These are phyloP conservation scores for Funneliformis geosporum DNA, from an alignment of 192 early-diverging fungal species.

Conservation along the genomic window DNA sequence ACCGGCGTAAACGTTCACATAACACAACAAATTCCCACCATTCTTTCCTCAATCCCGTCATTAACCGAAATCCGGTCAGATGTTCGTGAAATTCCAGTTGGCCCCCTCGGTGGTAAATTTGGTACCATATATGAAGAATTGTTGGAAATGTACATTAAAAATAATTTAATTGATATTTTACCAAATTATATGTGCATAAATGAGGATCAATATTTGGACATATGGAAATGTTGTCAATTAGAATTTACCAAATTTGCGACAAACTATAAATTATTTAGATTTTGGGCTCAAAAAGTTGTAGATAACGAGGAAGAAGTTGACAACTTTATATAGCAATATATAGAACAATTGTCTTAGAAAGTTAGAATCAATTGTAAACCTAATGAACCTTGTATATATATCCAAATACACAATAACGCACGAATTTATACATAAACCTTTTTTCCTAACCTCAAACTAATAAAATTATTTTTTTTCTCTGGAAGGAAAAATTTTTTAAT, in stretches of 20 bases:
- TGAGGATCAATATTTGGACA: neutral
- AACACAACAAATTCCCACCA: neutral
- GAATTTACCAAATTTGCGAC: neutral
- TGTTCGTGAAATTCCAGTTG: neutral
- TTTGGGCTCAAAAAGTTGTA: neutral
- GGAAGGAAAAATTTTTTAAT: too few species aligned
- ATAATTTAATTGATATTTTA: neutral
- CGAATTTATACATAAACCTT: too few species aligned
- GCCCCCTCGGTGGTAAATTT: neutral
- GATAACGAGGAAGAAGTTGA: neutral
- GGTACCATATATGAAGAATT: neutral
- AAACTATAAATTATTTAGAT: neutral
- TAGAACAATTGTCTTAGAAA: neutral
- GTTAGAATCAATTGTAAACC: neutral
- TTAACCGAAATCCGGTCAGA: neutral
- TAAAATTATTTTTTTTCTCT: too few species aligned
- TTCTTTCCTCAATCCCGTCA: neutral
- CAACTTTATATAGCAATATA: neutral
- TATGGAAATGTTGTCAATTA: neutral
- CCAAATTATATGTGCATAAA: neutral
- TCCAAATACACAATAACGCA: too few species aligned
- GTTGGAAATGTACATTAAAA: neutral
- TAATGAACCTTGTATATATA: too few species aligned
- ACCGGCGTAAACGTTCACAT: neutral
- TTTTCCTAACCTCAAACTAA: too few species aligned